Evolutionary conservation across 2,329 filamentous ascomycete species (phyloP).

Genomic region (Apiospora saccharicola): DNA sequence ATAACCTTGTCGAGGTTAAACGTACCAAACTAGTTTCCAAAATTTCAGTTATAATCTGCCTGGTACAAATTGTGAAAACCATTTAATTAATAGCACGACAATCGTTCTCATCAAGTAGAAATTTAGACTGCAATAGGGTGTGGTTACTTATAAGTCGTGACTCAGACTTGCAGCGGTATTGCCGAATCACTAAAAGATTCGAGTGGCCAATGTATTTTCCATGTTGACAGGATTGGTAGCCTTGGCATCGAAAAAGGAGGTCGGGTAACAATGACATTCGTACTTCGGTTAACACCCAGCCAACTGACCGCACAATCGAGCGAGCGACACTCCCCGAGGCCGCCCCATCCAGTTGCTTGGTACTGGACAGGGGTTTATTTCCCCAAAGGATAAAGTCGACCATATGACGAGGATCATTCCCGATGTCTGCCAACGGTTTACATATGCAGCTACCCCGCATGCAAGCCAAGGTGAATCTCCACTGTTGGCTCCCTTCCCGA

Average conservation of each 20-base stretch:
- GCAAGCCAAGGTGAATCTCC: conserved; percentile 1
- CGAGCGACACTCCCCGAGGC: neutral
- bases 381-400: neutral
- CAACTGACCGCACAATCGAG: neutral
- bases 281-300: neutral
- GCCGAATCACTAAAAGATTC: no score
- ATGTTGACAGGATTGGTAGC: no score
- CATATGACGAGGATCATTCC: neutral
- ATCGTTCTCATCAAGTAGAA: no score
- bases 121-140: no score
- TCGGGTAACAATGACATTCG: neutral
- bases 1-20: no score
- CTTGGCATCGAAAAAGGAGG: neutral
- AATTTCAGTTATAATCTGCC: no score
- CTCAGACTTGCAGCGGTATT: no score
- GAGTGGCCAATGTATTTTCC: no score
- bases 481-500: neutral
- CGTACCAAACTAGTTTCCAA: no score
- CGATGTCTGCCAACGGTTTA: neutral
- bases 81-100: no score
- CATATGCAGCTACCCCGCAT: conserved; percentile 17
- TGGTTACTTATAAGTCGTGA: no score
- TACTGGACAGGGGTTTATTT: neutral
- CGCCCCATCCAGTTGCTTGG: neutral
- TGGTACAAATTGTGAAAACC: no score